Percentiles rank a stretch among this genome's conserved stretches.
These are phyloP conservation scores for Quaeritorhiza haematococci DNA, from an alignment of 371 early-diverging fungal species.

Conservation along the genomic window DNA sequence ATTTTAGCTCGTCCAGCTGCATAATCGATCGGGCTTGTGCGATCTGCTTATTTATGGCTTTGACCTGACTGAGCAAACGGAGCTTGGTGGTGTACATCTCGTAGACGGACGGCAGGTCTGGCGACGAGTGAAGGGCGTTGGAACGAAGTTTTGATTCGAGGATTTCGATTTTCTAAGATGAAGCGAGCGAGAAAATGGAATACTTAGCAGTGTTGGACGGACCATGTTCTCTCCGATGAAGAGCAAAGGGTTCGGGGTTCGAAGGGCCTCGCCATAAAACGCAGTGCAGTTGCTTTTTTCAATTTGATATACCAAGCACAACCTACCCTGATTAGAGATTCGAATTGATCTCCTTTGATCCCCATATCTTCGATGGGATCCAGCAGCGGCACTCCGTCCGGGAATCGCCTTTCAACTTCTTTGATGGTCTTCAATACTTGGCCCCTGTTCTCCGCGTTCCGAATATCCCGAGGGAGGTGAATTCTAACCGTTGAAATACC, in stretches of 20 bases:
- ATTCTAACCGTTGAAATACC: conserved; percentile 73
- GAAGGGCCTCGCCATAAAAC: too few species aligned
- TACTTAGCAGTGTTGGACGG: too few species aligned
- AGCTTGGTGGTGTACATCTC: conserved; percentile 61
- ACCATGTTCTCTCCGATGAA: too few species aligned
- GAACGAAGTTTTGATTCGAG: conserved; percentile 60
- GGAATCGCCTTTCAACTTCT: conserved; percentile 72
- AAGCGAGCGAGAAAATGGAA: too few species aligned
- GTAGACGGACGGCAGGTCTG: conserved; percentile 57
- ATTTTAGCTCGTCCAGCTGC: conserved; percentile 89
- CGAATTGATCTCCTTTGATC: conserved; percentile 75
- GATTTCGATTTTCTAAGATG: conserved; percentile 56
- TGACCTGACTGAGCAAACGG: conserved; percentile 53
- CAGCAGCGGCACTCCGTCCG: conserved; percentile 69
- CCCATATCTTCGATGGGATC: conserved; percentile 89
- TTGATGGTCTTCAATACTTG: conserved; percentile 62
- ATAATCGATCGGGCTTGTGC: conserved; percentile 73
- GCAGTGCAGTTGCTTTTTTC: too few species aligned
- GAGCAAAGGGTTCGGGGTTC: too few species aligned
- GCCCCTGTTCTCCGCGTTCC: conserved; percentile 49
- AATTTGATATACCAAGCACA: background rate
- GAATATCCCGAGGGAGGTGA: conserved; percentile 68
- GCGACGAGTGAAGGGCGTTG: conserved; percentile 53
- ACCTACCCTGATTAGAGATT: background rate
- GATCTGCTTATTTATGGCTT: conserved; percentile 63